Conservation (phyloP, 2,329 filamentous ascomycete species). For the Colletotrichum sp. region DNA sequence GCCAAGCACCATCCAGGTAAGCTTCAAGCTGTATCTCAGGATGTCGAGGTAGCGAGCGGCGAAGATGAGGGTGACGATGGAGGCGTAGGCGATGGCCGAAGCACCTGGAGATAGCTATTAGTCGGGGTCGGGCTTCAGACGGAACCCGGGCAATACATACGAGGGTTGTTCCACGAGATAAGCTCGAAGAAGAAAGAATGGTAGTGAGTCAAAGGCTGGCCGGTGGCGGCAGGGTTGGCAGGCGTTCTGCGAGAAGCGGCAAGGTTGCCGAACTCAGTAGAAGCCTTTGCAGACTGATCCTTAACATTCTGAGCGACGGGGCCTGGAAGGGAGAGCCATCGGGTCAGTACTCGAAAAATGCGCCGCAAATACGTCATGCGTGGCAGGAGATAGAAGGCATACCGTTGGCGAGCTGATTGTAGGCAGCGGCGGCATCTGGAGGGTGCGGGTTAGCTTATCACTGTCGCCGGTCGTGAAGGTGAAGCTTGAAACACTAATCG, state of each 20-base stretch:
- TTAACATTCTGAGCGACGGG: slow-evolving; percentile 65
- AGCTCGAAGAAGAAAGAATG: slow-evolving; percentile 75
- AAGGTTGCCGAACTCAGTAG: slow-evolving; percentile 61
- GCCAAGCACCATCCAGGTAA: slow-evolving; percentile 67
- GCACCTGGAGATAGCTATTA: slow-evolving; percentile 50
- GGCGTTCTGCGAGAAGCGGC: slow-evolving; percentile 63
- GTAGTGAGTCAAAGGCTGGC: slow-evolving; percentile 71
- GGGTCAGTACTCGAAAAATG: slow-evolving; percentile 4
- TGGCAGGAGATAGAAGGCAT: slow-evolving; percentile 22
- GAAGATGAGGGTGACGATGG: slow-evolving; percentile 65
- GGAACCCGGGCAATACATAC: slow-evolving; percentile 45
- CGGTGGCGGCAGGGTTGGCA: slow-evolving; percentile 58
- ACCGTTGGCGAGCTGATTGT: slow-evolving; percentile 54
- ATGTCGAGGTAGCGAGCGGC: slow-evolving; percentile 70
- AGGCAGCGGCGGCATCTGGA: slow-evolving; percentile 55
- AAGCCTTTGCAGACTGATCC: slow-evolving; percentile 60
- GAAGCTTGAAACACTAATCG: slow-evolving; percentile 36
- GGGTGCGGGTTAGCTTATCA: slow-evolving; percentile 34
- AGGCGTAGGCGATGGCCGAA: slow-evolving; percentile 67
- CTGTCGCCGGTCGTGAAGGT: slow-evolving; percentile 22
- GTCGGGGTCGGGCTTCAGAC: neutral
- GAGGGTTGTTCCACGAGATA: slow-evolving; percentile 72
- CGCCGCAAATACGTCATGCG: slow-evolving; percentile 1
- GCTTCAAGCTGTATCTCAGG: slow-evolving; percentile 68
- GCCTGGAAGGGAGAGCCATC: slow-evolving; percentile 41